Conservation (phyloP, 805 yeast genomes). For the Candida easanensis region DNA sequence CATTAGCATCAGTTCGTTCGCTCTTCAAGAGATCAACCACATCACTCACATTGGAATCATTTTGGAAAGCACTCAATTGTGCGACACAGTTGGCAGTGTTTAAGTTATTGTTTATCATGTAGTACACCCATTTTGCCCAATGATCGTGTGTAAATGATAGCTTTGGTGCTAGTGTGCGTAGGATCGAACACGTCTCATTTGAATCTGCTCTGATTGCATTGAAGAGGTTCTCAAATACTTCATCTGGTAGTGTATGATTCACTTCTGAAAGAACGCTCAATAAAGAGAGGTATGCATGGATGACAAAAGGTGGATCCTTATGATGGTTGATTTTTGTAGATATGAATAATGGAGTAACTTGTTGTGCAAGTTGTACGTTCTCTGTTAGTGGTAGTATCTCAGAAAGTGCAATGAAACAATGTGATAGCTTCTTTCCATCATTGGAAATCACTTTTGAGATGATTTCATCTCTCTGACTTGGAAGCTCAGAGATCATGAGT, state of each 20-base stretch:
- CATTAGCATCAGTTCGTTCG: conserved; percentile 23
- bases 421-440: conserved; percentile 13
- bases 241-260: neutral
- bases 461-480: conserved; percentile 1
- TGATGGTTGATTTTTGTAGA: conserved; percentile 22
- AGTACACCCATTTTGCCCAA: conserved; percentile 33
- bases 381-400: conserved; percentile 15
- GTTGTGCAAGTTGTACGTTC: neutral
- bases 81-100: conserved; percentile 38
- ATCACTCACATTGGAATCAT: conserved; percentile 6
- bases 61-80: conserved; percentile 15
- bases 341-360: conserved; percentile 11
- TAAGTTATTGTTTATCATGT: conserved; percentile 37
- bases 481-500: conserved; percentile 6
- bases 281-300: conserved; percentile 27
- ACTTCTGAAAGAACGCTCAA: conserved; percentile 13
- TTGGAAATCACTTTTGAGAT: conserved; percentile 6
- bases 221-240: conserved; percentile 19
- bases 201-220: conserved; percentile 21
- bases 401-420: conserved; percentile 23
- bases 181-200: conserved; percentile 7
- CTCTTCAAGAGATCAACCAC: conserved; percentile 19
- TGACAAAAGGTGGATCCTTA: conserved; percentile 19
- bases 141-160: conserved; percentile 6
- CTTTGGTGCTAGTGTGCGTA: conserved; percentile 16